Evolutionary conservation across 139 green algal genomes (phyloP).

Genomic region (Micromonas commoda): DNA sequence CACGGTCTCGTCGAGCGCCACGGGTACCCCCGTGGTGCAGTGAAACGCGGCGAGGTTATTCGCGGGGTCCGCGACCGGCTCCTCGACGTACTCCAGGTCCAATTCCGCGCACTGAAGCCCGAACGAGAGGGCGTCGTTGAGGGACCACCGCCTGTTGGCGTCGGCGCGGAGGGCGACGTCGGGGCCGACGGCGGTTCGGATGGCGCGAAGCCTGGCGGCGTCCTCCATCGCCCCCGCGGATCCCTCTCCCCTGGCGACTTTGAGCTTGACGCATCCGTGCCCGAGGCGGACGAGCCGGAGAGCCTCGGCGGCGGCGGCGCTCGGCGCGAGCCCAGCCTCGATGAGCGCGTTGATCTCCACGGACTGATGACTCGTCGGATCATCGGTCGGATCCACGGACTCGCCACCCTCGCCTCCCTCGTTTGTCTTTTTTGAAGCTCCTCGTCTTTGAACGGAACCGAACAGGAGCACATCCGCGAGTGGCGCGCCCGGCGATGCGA

Average conservation of each 20-base stretch:
- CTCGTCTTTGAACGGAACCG: too few species aligned
- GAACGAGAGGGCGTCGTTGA: constrained; percentile 60
- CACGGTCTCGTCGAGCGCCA: constrained; percentile 79
- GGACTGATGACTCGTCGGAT: not conserved
- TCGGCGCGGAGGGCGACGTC: constrained; percentile 67
- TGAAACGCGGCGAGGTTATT: constrained; percentile 57
- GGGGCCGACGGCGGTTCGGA: constrained; percentile 56
- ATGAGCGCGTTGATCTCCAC: constrained; percentile 47
- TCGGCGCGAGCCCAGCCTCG: constrained; percentile 17
- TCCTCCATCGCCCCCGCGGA: constrained; percentile 45
- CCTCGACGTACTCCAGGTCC: constrained; percentile 71
- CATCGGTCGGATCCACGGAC: too few species aligned
- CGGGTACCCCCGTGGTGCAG: constrained; percentile 47
- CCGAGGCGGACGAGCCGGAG: constrained; percentile 1
- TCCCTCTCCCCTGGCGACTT: constrained; percentile 52
- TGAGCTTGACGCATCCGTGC: constrained; percentile 73
- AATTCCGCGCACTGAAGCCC: constrained; percentile 23
- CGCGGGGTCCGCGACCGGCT: constrained; percentile 59
- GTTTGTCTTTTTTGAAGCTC: not conserved
- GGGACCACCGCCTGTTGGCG: constrained; percentile 78
- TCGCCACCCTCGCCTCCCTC: not conserved
- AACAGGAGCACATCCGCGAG: too few species aligned
- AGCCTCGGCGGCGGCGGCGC: constrained; percentile 12
- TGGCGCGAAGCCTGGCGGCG: constrained; percentile 52
- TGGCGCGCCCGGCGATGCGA: constrained; percentile 49